These are phyloP conservation scores for Vickermania spadyakhi DNA, from an alignment of 208 protist genomes.

Conservation along the genomic window DNA sequence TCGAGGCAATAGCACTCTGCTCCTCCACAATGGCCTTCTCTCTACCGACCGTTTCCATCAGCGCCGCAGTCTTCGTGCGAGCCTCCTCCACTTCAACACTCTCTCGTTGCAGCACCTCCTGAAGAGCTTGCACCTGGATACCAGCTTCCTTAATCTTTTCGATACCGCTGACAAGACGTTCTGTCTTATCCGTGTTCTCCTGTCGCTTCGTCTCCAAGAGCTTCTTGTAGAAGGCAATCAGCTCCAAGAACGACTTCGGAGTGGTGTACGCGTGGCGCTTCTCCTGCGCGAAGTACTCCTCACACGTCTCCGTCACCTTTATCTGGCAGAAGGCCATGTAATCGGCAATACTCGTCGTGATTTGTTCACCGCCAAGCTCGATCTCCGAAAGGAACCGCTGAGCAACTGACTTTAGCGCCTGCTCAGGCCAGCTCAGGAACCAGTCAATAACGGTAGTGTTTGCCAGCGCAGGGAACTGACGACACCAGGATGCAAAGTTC, in stretches of 20 bases:
- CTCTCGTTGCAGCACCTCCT: constrained; percentile 86
- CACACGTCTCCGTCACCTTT: constrained; percentile 90
- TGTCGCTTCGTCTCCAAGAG: constrained; percentile 90
- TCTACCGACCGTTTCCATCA: constrained; percentile 92
- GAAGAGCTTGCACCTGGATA: constrained; percentile 85
- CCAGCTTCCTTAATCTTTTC: constrained; percentile 91
- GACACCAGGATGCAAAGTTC: constrained; percentile 94
- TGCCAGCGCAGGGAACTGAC: constrained; percentile 97
- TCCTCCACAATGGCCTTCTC: constrained; percentile 95
- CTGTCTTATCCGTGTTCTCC: constrained; percentile 87
- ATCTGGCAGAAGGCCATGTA: constrained; percentile 96
- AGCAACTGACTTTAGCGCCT: constrained; percentile 96
- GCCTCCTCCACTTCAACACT: constrained; percentile 93
- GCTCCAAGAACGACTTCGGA: constrained; percentile 98
- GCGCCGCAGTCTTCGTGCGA: constrained; percentile 88
- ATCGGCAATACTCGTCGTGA: constrained; percentile 82
- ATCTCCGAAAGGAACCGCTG: constrained; percentile 89
- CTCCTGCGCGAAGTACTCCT: constrained; percentile 92
- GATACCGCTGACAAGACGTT: constrained; percentile 90
- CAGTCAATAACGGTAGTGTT: constrained; percentile 98
- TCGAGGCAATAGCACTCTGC: constrained; percentile 91
- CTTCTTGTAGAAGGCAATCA: constrained; percentile 97
- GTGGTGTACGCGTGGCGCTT: constrained; percentile 98
- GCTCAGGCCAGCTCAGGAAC: constrained; percentile 98
- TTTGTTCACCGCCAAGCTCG: constrained; percentile 83